These are phyloP conservation scores for Plasmodium sp. DNA, from an alignment of 169 alveolate genomes.

Conservation along the genomic window DNA sequence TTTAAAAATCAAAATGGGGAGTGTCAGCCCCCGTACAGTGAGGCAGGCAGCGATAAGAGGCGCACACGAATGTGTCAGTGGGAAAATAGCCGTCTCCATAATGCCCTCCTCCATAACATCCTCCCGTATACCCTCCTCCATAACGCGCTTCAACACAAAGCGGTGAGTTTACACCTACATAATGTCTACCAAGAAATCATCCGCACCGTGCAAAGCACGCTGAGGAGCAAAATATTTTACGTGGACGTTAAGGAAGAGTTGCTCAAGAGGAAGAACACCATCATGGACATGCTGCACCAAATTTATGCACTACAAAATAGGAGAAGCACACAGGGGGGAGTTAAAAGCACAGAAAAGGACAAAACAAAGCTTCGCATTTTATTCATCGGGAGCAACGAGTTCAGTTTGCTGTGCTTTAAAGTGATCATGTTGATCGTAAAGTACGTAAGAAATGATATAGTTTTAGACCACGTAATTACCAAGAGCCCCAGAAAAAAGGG, in stretches of 20 bases:
- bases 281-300: slow-evolving; percentile 20
- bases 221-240: slow-evolving; percentile 47
- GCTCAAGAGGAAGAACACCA: slow-evolving; percentile 4
- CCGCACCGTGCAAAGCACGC: slow-evolving; percentile 30
- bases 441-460: slow-evolving; percentile 30
- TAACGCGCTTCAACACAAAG: neutral
- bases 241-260: slow-evolving; percentile 37
- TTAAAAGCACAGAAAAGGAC: neutral
- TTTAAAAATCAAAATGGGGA: neutral
- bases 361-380: neutral
- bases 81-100: neutral
- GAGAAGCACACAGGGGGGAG: neutral
- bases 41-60: neutral
- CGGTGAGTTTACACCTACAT: slow-evolving; percentile 3
- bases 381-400: slow-evolving; percentile 64
- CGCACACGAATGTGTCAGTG: neutral
- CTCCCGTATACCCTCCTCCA: neutral
- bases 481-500: slow-evolving; percentile 59
- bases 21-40: neutral
- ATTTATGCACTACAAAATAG: slow-evolving; percentile 1
- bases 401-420: slow-evolving; percentile 31
- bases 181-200: slow-evolving; percentile 38
- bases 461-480: slow-evolving; percentile 30
- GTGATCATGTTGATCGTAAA: slow-evolving; percentile 37
- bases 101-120: neutral